Percentiles rank a stretch among this genome's conserved stretches.
These are phyloP conservation scores for Pseudoneurospora amorphoporcata DNA, from an alignment of 495 filamentous ascomycete genomes.

Conservation along the genomic window DNA sequence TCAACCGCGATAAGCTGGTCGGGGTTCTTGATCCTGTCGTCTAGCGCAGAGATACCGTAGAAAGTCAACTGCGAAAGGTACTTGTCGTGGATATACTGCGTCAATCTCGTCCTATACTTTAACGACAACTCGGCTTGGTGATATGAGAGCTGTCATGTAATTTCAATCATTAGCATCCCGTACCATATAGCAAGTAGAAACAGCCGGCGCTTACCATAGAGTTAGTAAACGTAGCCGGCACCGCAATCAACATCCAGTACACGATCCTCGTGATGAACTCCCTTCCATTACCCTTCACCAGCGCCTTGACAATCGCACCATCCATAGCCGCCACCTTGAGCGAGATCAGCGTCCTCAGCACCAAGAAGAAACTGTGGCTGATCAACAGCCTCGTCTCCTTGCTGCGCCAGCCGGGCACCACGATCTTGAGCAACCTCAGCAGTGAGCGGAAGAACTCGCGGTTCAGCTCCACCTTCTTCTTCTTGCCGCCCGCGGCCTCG, in stretches of 20 bases:
- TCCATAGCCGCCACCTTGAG: conserved; percentile 95
- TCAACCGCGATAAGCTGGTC: conserved; percentile 97
- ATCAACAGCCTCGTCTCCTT: conserved; percentile 78
- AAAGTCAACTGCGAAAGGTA: conserved; percentile 96
- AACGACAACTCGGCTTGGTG: conserved; percentile 92
- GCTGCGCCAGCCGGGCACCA: conserved; percentile 80
- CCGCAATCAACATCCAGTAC: conserved; percentile 97
- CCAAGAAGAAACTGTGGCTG: conserved; percentile 73
- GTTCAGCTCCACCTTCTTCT: conserved; percentile 87
- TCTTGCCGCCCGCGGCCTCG: conserved; percentile 30
- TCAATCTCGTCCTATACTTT: conserved; percentile 84
- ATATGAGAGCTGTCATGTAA: conserved; percentile 64
- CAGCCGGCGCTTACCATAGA: conserved; percentile 65
- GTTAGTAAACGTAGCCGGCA: conserved; percentile 98
- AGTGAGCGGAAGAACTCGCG: conserved; percentile 89
- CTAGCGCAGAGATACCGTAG: conserved; percentile 88
- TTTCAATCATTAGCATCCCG: conserved; percentile 1
- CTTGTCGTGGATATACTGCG: conserved; percentile 82
- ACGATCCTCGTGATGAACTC: conserved; percentile 83
- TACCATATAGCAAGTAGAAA: not conserved
- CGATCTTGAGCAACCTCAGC: conserved; percentile 69
- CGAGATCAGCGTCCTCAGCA: conserved; percentile 81
- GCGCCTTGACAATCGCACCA: conserved; percentile 76
- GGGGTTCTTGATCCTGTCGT: conserved; percentile 97
- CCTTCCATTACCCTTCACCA: conserved; percentile 83